Evolutionary conservation across 148 eudicot genomes (phyloP), one percentile per base, ranked within the genome.

Genomic region (Camellia japonica): DNA sequence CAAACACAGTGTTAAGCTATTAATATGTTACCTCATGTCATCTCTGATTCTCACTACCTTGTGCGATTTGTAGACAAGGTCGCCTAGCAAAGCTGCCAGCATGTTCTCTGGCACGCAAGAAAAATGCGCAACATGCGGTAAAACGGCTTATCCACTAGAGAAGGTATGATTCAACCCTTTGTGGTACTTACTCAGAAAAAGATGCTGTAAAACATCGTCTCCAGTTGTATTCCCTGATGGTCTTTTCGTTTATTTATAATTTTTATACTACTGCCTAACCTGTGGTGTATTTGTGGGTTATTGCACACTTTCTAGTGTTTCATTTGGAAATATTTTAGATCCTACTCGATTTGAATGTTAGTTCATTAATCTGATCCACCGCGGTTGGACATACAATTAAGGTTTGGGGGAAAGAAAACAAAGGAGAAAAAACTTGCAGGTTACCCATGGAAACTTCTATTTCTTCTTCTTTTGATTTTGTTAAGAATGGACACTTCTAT

Each of bases 51-150:
- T 68, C 66, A 70, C 76, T 78, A 3, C 60, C 55, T 42, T 52
- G 5, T 71, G 20, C 83, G 75, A 58, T 66, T 84, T 80, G 19
- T 87, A 94, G 97, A 88, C 93, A 80, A 90, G 90, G 79, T 86
- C 96, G 55, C 89, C 97, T 74, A 93, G 91, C 92, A 95, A 88
- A 90, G 93, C 95, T 58, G 91, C 98, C 10, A 71, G 93, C 82
- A 93, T 95, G 95, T 95, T 95, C 79, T 91, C 96, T 71, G 98
- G 98, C 74, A 95, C 98, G 11, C 97, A 93, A 84, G 98, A 93
- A 20, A 95, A 95, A 81, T 95, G 98, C 86, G 89, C 90, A 66
- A 91, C 98, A 69, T 95, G 98, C 46, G 90, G 90, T 52, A 95
- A 95, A 87, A 93, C 97, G 5, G 96, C 93, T 43, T 95, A 95